A percentile compares a stretch with the other conserved stretches of the same genome.
phyloP scores from a whole-genome alignment of 2,329 filamentous ascomycete species.

The Penicillium concentricum region DNA sequence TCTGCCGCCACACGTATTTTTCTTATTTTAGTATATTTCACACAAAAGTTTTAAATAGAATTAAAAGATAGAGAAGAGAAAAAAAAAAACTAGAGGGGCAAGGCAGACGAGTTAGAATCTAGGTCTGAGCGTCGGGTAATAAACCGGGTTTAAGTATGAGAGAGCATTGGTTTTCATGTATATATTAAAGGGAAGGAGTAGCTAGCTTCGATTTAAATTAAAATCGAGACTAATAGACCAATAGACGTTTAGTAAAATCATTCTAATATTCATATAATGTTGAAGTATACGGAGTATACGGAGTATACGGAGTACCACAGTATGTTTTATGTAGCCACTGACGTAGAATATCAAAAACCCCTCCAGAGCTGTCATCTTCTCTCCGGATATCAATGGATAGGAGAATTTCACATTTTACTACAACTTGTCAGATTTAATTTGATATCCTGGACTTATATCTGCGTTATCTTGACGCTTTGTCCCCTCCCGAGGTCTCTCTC shows the following conservation, averaged over 20 bases:
- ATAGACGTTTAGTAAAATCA: too few species aligned
- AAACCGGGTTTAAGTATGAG: neutral
- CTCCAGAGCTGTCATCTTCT: neutral
- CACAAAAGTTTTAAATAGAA: neutral
- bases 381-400: neutral
- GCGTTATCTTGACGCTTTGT: neutral
- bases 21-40: neutral
- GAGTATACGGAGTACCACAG: too few species aligned
- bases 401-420: neutral
- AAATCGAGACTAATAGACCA: neutral
- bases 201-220: neutral
- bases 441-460: neutral
- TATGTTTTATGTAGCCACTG: too few species aligned
- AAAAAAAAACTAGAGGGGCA: slow-evolving; percentile 4
- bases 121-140: slow-evolving; percentile 8
- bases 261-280: neutral
- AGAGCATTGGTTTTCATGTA: neutral
- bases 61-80: neutral
- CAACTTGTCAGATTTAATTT: neutral
- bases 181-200: neutral
- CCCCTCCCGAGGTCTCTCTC: neutral
- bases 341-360: slow-evolving; percentile 1
- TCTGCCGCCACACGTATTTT: slow-evolving; percentile 1
- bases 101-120: slow-evolving; percentile 12
- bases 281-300: neutral